These are phyloP conservation scores for Creolimax fragrantissima DNA, from an alignment of 78 protist species.

Conservation along the genomic window DNA sequence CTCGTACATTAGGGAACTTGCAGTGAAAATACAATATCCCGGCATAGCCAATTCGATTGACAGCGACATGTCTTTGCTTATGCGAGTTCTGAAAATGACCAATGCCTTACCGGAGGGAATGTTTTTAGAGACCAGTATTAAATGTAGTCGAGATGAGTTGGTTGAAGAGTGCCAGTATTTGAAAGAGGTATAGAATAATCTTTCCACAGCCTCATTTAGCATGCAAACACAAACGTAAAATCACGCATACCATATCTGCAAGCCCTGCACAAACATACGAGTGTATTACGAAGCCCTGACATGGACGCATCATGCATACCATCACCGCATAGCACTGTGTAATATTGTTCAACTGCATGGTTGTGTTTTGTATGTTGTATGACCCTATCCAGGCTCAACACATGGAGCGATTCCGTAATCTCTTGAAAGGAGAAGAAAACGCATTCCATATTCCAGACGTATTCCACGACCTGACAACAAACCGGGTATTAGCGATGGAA, in stretches of 20 bases:
- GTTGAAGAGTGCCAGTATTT: conserved; percentile 66
- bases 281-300: no score
- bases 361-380: no score
- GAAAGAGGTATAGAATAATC: conserved; percentile 49
- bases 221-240: no score
- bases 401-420: not conserved
- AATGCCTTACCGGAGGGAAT: conserved; percentile 61
- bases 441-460: conserved; percentile 28
- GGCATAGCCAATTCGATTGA: conserved; percentile 77
- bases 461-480: not conserved
- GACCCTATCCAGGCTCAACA: not conserved
- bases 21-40: conserved; percentile 70
- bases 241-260: no score
- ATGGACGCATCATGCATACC: not conserved
- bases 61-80: conserved; percentile 53
- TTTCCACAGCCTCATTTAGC: no score
- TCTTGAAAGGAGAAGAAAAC: not conserved
- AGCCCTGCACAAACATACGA: no score
- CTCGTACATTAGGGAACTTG: conserved; percentile 54
- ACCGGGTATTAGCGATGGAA: conserved; percentile 53
- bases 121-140: conserved; percentile 57
- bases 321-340: not conserved
- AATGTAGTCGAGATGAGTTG: conserved; percentile 49
- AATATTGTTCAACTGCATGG: not conserved
- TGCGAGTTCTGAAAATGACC: conserved; percentile 36